Conservation (phyloP, 2,329 filamentous ascomycete species). For the Cladosporium phlei region DNA sequence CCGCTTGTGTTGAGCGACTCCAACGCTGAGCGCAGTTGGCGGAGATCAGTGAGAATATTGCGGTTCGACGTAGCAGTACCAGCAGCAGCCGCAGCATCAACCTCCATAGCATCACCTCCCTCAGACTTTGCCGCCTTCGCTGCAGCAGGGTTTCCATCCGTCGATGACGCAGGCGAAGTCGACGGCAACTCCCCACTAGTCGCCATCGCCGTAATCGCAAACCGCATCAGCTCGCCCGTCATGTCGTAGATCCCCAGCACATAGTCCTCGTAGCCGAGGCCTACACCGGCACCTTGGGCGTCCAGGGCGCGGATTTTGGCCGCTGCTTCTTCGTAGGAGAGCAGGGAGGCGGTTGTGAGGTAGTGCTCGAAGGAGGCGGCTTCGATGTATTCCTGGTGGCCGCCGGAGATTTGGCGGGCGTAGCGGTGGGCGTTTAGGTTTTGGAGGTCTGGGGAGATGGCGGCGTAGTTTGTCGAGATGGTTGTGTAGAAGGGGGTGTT, state of each 20-base stretch:
- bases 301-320: conserved; percentile 35
- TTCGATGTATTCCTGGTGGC: conserved; percentile 92
- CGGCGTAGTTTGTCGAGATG: conserved; percentile 64
- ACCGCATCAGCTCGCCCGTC: conserved; percentile 94
- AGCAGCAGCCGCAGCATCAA: conserved; percentile 23
- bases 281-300: conserved; percentile 46
- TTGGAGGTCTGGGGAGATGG: conserved; percentile 67
- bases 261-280: conserved; percentile 77
- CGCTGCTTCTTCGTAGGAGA: conserved; percentile 60
- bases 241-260: conserved; percentile 88
- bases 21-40: conserved; percentile 69
- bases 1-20: conserved; percentile 61
- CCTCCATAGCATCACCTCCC: conserved; percentile 32
- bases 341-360: conserved; percentile 68
- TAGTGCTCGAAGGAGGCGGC: conserved; percentile 87
- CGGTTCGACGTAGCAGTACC: conserved; percentile 33
- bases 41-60: conserved; percentile 74
- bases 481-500: conserved; percentile 64
- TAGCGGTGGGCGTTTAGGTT: conserved; percentile 81
- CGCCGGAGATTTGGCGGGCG: conserved; percentile 66
- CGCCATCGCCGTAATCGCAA: conserved; percentile 83
- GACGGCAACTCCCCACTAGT: conserved; percentile 56
- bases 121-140: background rate
- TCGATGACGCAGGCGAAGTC: conserved; percentile 19
- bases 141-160: no score